phyloP scores from a whole-genome alignment of 495 filamentous ascomycete species.

The Pyrenopolyporus hunteri region DNA sequence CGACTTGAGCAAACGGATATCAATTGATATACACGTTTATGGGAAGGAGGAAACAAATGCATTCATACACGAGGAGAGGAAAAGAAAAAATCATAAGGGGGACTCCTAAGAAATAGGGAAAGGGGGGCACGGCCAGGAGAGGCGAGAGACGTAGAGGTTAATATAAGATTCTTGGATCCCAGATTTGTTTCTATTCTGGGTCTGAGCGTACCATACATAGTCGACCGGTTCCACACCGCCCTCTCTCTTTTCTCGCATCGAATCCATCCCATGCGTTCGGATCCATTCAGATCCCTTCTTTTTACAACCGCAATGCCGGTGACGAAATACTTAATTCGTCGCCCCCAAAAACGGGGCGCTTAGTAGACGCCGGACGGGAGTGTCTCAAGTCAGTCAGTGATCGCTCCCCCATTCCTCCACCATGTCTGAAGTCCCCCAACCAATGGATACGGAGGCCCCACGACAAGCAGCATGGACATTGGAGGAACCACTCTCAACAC shows the following conservation, averaged over 20 bases:
- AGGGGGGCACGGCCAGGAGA: background rate
- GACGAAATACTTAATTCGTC: background rate
- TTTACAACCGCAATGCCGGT: background rate
- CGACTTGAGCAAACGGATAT: background rate
- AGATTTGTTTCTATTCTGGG: slow-evolving; percentile 13
- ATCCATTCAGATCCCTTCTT: slow-evolving; percentile 13
- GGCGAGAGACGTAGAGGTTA: slow-evolving; percentile 7
- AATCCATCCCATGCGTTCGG: slow-evolving; percentile 9
- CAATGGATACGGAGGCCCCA: slow-evolving; percentile 28
- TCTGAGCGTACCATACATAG: slow-evolving; percentile 24
- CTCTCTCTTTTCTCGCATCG: slow-evolving; percentile 6
- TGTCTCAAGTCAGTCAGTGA: background rate
- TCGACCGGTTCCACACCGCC: slow-evolving; percentile 19
- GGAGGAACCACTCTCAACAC: slow-evolving; percentile 20
- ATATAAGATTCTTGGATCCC: slow-evolving; percentile 20
- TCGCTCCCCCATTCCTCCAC: background rate
- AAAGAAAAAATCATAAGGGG: background rate
- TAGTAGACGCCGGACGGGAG: background rate
- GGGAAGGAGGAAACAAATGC: background rate
- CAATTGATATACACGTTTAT: background rate
- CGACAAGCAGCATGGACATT: slow-evolving; percentile 24
- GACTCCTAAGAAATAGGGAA: background rate
- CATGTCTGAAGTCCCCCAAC: slow-evolving; percentile 4
- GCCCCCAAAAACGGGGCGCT: background rate
- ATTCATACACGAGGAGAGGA: too few relatives aligned